These are phyloP conservation scores for Talaromyces sp. DNA, from an alignment of 2,329 filamentous ascomycete species.

Conservation along the genomic window DNA sequence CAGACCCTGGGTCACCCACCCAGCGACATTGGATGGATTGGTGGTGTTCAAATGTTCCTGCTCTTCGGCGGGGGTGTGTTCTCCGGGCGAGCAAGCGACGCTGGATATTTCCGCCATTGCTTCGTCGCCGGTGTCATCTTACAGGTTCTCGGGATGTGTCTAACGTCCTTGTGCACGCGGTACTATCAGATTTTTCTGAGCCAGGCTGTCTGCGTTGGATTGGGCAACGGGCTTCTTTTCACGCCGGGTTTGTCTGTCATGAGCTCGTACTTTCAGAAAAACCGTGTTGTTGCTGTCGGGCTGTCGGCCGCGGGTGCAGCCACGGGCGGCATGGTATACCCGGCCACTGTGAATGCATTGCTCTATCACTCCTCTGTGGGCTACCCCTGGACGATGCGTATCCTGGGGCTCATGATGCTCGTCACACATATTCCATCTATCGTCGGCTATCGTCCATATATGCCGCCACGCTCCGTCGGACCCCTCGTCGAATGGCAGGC, in stretches of 20 bases:
- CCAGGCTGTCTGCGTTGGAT: conserved; percentile 38
- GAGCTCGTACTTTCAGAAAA: conserved; percentile 38
- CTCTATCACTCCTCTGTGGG: conserved; percentile 9
- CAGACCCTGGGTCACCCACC: conserved; percentile 24
- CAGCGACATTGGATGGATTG: conserved; percentile 42
- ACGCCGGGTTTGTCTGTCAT: conserved; percentile 35
- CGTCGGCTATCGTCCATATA: conserved; percentile 7
- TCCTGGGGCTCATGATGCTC: conserved; percentile 9
- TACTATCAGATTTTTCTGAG: conserved; percentile 48
- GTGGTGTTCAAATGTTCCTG: conserved; percentile 38
- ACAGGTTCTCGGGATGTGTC: conserved; percentile 39
- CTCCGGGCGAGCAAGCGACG: conserved; percentile 37
- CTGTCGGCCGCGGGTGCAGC: conserved; percentile 33
- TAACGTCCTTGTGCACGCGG: conserved; percentile 36
- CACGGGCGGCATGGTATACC: conserved; percentile 42
- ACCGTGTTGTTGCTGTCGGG: conserved; percentile 34
- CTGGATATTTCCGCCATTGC: conserved; percentile 34
- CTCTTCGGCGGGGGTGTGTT: conserved; percentile 40
- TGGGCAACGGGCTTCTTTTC: conserved; percentile 39
- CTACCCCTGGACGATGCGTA: conserved; percentile 9
- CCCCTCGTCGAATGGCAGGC: conserved; percentile 10
- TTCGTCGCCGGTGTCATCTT: conserved; percentile 25
- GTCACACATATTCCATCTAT: conserved; percentile 6
- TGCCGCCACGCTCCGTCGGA: conserved; percentile 5
- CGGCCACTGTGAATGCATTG: conserved; percentile 38